A percentile compares a stretch with the other conserved stretches of the same genome.
phyloP scores from a whole-genome alignment of 2,329 filamentous ascomycete species.

The Fusarium pseudoanthophilum region DNA sequence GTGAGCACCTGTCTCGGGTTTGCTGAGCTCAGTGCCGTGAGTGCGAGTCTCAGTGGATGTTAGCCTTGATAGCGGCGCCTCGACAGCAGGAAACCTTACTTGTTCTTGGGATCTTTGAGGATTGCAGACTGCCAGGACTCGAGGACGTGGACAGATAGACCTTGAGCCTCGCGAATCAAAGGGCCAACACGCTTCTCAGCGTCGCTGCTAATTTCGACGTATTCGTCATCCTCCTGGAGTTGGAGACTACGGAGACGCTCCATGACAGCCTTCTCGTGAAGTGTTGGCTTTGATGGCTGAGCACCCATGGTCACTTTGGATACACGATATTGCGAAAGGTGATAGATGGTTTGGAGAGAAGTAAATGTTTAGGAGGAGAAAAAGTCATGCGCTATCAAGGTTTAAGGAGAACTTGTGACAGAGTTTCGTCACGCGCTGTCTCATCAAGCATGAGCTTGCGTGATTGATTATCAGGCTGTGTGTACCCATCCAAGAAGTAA shows the following conservation, averaged over 20 bases:
- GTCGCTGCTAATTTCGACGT: slow-evolving; percentile 60
- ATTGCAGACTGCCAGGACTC: slow-evolving; percentile 70
- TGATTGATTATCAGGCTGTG: not conserved
- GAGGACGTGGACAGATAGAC: slow-evolving; percentile 63
- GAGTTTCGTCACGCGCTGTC: slow-evolving; percentile 25
- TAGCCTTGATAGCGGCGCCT: not conserved
- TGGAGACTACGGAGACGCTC: slow-evolving; percentile 58
- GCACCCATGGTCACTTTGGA: slow-evolving; percentile 53
- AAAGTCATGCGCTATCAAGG: not conserved
- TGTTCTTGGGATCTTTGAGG: slow-evolving; percentile 73
- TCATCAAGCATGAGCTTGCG: slow-evolving; percentile 25
- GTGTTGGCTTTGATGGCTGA: slow-evolving; percentile 54
- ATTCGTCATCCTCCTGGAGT: slow-evolving; percentile 63
- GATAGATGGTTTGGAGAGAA: not conserved
- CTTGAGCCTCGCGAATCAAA: slow-evolving; percentile 50
- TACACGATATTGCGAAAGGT: not conserved
- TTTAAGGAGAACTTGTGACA: not conserved
- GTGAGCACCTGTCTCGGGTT: slow-evolving; percentile 74
- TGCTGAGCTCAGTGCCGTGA: slow-evolving; percentile 76
- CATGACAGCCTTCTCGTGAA: slow-evolving; percentile 57
- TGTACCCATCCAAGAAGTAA: not conserved
- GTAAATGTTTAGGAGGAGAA: too few relatives aligned
- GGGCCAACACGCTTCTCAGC: slow-evolving; percentile 39
- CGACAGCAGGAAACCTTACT: slow-evolving; percentile 52
- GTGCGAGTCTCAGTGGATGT: slow-evolving; percentile 68